Conservation (phyloP, 2,329 filamentous ascomycete genomes). For the Lachnellula willkommii region DNA sequence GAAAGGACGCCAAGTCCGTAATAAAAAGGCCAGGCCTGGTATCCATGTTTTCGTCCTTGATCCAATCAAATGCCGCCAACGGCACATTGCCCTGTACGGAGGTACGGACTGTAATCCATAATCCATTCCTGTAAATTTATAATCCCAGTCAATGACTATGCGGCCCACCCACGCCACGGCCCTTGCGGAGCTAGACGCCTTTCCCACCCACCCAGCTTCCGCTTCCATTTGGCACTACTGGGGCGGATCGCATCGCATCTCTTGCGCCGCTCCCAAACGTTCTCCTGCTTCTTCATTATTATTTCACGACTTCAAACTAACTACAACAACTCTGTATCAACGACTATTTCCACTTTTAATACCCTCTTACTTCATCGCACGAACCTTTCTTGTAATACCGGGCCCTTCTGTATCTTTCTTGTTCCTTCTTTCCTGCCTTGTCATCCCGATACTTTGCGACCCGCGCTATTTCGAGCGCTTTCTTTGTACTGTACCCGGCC, state of each 20-base stretch:
- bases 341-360: conserved; percentile 4
- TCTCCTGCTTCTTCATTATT: not conserved
- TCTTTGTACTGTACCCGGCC: not conserved
- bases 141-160: no score
- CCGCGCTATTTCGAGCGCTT: not conserved
- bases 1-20: no score
- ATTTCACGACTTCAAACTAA: not conserved
- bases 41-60: no score
- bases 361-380: conserved; percentile 1
- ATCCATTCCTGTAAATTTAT: no score
- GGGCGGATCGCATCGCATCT: not conserved
- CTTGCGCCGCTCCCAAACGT: not conserved
- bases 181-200: not conserved
- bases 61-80: no score
- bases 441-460: conserved; percentile 5
- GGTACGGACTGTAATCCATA: no score
- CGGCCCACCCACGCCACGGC: not conserved
- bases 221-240: not conserved
- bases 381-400: conserved; percentile 7
- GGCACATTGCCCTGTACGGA: no score
- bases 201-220: not conserved
- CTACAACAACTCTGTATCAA: not conserved
- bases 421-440: conserved; percentile 3
- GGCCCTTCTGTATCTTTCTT: conserved; percentile 21
- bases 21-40: no score